Base-by-base conservation (phyloP, 2,329 filamentous ascomycete genomes). In the Colletotrichum liriopes region DNA sequence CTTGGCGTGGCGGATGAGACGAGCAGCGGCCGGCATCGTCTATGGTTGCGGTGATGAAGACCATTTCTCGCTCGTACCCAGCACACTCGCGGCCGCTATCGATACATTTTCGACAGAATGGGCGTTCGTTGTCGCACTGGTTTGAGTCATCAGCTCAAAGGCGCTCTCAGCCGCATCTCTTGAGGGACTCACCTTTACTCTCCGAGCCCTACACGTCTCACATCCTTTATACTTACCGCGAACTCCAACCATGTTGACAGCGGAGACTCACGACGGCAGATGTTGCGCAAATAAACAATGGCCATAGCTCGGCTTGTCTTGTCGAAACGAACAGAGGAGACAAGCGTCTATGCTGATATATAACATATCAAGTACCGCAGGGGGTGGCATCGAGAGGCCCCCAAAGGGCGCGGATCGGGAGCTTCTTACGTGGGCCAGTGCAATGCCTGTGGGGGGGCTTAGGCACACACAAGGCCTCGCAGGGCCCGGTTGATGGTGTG, bases 211-310 rank as follows among this genome's bases (percentile, higher is more conserved):
- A 77, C 90, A 91, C 35, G 89, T 91, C 79, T 90, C 89, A 80
- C 89, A 91, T 47, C 89, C 89, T 79, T 91, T 91, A 78, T 88
- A 91, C 79, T 91, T 91, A 63, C 89, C 89, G 47, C 89, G 86
- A 70, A 91, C 89, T 65, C 89, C 89, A 74, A 91, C 89, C 89
- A 91, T 90, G 45, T 67, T 83, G 77, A 74, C 52, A 47, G 41
- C 58, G 39, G 45, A 64, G 23, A 49, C 20, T 45, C 45, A 64
- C 29, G 45, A 39, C 35, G n/a, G 29, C 20, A 26, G 43, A 59
- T 45, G 14, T 52, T 23, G 51, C 35, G 43, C 16, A 49, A 61
- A 49, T 32, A 41, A 16, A 37, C 37, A 60, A 43, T 52, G 54
- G n/a, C 52, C 59, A 64, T 69, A 49, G 39, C 59, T 59, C 23